These are phyloP conservation scores for Candida awuae DNA, from an alignment of 805 yeast species.

Conservation along the genomic window DNA sequence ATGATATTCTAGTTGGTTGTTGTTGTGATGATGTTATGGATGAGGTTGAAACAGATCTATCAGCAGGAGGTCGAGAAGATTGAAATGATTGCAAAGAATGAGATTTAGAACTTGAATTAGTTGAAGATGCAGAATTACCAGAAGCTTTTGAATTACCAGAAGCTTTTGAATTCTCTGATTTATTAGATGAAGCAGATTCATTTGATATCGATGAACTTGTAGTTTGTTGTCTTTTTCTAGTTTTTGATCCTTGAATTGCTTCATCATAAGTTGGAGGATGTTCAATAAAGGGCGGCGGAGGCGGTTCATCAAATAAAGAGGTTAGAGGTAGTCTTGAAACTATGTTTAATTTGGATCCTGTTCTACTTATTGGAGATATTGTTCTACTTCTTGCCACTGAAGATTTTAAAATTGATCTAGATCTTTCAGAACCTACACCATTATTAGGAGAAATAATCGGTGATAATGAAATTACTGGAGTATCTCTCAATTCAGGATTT, in stretches of 20 bases:
- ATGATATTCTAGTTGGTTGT: slow-evolving; percentile 6
- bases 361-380: slow-evolving; percentile 2
- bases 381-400: slow-evolving; percentile 1
- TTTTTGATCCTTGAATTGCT: slow-evolving; percentile 11
- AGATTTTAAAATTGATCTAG: slow-evolving; percentile 45
- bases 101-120: background rate
- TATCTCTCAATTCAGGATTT: slow-evolving; percentile 22
- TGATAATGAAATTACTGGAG: slow-evolving; percentile 12
- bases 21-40: background rate
- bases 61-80: no score
- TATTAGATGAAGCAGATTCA: slow-evolving; percentile 18
- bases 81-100: no score
- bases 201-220: slow-evolving; percentile 4
- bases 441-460: slow-evolving; percentile 13
- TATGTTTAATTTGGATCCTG: background rate
- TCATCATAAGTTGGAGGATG: slow-evolving; percentile 27
- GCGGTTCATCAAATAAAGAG: slow-evolving; percentile 35
- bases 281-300: slow-evolving; percentile 26
- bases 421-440: slow-evolving; percentile 31
- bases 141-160: slow-evolving; percentile 6
- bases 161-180: slow-evolving; percentile 2
- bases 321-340: slow-evolving; percentile 1
- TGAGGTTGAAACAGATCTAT: background rate
- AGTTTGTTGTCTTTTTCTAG: slow-evolving; percentile 3
- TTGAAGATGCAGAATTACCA: background rate